phyloP scores from a whole-genome alignment of 2,329 filamentous ascomycete species.

The Xylaria sp. region DNA sequence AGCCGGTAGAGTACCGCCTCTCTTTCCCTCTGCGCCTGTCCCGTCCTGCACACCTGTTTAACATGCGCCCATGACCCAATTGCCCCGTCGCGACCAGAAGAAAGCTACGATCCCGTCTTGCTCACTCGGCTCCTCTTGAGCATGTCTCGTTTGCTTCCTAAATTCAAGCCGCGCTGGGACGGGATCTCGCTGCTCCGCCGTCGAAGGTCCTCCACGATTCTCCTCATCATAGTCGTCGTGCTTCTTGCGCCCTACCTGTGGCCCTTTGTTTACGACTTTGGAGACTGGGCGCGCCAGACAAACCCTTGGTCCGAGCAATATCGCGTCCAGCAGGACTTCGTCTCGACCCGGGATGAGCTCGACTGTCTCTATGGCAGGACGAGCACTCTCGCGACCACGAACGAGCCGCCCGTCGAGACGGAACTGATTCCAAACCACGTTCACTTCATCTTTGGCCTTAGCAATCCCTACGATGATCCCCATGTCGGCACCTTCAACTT shows the following conservation, averaged over 20 bases:
- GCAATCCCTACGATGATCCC: slow-evolving; percentile 50
- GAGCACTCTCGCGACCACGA: slow-evolving; percentile 24
- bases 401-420: slow-evolving; percentile 22
- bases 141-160: slow-evolving; percentile 28
- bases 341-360: slow-evolving; percentile 49
- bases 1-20: neutral
- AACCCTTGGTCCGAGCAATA: slow-evolving; percentile 52
- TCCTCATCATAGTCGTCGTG: slow-evolving; percentile 41
- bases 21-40: neutral
- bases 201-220: slow-evolving; percentile 35
- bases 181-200: slow-evolving; percentile 40
- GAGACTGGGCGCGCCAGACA: slow-evolving; percentile 51
- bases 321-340: slow-evolving; percentile 50
- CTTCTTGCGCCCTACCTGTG: slow-evolving; percentile 44
- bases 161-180: slow-evolving; percentile 34
- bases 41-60: neutral
- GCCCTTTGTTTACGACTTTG: slow-evolving; percentile 42
- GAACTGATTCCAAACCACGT: slow-evolving; percentile 54
- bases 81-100: slow-evolving; percentile 6
- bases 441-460: slow-evolving; percentile 54
- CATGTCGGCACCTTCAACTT: slow-evolving; percentile 52
- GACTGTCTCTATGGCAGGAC: slow-evolving; percentile 50
- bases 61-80: slow-evolving; percentile 28
- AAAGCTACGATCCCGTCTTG: slow-evolving; percentile 1
- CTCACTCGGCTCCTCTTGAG: neutral